Conservation (phyloP, 805 yeast genomes). For the Monosporozyma servazzii region DNA sequence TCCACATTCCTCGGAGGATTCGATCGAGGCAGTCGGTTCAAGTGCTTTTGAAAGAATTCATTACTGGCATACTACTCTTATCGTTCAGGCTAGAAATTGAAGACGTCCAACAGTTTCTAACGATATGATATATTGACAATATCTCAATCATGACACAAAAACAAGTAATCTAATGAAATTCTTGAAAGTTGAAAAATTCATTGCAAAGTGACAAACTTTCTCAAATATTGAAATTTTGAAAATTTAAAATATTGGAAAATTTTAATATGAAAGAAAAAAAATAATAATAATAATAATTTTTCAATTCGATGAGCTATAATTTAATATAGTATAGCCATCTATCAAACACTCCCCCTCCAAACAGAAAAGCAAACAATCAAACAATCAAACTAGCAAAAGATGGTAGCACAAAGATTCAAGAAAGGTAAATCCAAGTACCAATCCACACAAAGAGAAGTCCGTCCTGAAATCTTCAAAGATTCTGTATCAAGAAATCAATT, state of each 20-base stretch:
- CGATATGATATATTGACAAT: no score
- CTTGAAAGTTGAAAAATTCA: no score
- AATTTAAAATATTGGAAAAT: not conserved
- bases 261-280: not conserved
- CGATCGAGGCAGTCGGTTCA: no score
- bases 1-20: no score
- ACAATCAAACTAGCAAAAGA: no score
- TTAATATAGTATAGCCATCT: not conserved
- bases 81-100: no score
- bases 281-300: not conserved
- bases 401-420: constrained; percentile 3
- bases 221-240: not conserved
- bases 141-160: no score
- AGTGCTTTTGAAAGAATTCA: no score
- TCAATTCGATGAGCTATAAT: not conserved
- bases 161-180: no score
- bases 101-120: no score
- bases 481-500: constrained; percentile 43
- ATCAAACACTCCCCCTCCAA: not conserved
- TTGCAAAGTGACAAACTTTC: no score
- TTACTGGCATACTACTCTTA: no score
- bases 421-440: constrained; percentile 2
- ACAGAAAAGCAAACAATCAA: not conserved
- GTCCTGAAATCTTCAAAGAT: constrained; percentile 2
- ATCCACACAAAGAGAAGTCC: constrained; percentile 1